phyloP scores from a whole-genome alignment of 2,329 filamentous ascomycete genomes.

The Penicillium thymicola region DNA sequence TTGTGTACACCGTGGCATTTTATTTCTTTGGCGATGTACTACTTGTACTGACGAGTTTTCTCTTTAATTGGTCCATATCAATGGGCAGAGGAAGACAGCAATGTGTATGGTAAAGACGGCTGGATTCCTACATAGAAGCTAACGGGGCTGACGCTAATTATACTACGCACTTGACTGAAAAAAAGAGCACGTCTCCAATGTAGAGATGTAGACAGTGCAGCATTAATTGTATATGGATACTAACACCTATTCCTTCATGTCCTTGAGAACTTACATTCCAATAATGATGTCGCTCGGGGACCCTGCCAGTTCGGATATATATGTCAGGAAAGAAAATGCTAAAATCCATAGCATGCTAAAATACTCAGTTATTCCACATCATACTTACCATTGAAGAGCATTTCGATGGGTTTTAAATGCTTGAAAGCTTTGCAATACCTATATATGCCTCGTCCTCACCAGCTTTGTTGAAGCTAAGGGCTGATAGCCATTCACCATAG shows the following conservation, averaged over 20 bases:
- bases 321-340: too few relatives aligned
- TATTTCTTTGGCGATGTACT: not conserved
- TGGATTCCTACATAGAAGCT: not conserved
- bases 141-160: not conserved
- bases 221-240: not conserved
- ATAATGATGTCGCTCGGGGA: too few relatives aligned
- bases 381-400: not conserved
- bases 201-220: not conserved
- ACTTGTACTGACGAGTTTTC: not conserved
- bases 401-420: not conserved
- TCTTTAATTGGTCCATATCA: not conserved
- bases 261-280: not conserved
- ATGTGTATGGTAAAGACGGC: not conserved
- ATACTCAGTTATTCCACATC: not conserved
- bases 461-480: not conserved
- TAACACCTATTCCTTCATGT: not conserved
- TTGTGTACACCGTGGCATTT: slow-evolving; percentile 4
- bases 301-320: not conserved
- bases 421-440: not conserved
- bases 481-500: not conserved
- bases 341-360: too few relatives aligned
- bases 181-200: not conserved
- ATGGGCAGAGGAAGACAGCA: not conserved
- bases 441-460: not conserved
- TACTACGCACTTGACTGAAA: not conserved